Base-by-base conservation (phyloP, 805 yeast genomes). In the Cyberlindnera lachancei region DNA sequence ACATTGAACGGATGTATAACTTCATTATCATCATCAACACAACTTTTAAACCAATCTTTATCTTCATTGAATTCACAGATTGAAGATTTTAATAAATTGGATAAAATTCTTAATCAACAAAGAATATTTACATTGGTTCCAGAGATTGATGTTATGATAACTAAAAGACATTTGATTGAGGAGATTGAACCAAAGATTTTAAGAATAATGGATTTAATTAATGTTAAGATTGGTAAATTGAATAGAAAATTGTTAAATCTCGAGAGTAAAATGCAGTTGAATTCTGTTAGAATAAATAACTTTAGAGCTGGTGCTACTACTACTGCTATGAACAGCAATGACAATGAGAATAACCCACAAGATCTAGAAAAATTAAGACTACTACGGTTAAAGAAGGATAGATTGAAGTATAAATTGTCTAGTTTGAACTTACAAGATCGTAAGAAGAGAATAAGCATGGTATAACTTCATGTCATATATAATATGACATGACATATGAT, bases 91-190 rank as follows among this genome's bases (percentile, higher is more conserved):
- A 46, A 60, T 2, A 42, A 71, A 7, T 48, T 68, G 23, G 56
- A 53, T 23, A 50, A 48, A 15, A 62, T 70, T 6, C 53, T 73
- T n/a, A 44, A 54, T 14, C 68, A 73, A 6, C 55, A 57, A 25
- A 58, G 66, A 22, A 69, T 70, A 15, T 73, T 70, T 51, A 73
- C 72, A 5, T 49, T 71, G 10, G 63, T 71, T 0, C 73, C 77
- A 0, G 74, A 70, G 39, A 50, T 54, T 34, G 74, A 70, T 33
- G 46, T 71, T 17, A 53, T 48, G 7, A 58, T 52, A 26, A 70
- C 71, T 14, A 62, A 62, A 30, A 51, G 50, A 23, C 46, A 54
- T 10, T 49, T 69, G 27, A 53, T 55, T 27, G 41, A 45, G 10
- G 63, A 63, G 19, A 50, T 66, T 4, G 60, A 59, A 23, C 76